Percentiles rank a stretch among this genome's conserved stretches.
phyloP scores from a whole-genome alignment of 108 stramenopile genomes.

The Conticribra guillardii region DNA sequence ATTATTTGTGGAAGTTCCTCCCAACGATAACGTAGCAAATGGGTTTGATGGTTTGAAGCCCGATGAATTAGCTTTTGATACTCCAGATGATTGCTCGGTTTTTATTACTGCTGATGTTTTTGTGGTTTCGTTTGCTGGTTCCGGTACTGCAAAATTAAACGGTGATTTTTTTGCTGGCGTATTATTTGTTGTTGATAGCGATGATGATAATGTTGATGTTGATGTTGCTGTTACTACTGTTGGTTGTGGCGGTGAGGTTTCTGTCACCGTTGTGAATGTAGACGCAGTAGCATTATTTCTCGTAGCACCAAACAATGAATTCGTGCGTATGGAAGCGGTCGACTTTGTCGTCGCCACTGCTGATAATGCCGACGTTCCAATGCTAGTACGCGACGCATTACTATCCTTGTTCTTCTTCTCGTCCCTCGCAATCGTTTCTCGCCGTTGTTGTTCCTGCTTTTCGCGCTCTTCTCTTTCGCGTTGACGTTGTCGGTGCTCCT shows the following conservation, averaged over 20 bases:
- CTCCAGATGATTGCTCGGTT: too few species aligned
- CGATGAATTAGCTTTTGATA: neutral
- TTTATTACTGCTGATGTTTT: too few species aligned
- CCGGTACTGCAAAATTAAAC: slow-evolving; percentile 4
- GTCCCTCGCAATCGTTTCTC: neutral
- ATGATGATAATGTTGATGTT: neutral
- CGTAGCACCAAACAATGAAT: too few species aligned
- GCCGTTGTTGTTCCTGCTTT: neutral
- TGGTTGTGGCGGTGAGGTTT: neutral
- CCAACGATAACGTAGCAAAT: slow-evolving; percentile 1
- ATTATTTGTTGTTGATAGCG: neutral
- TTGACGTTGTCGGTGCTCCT: slow-evolving; percentile 5
- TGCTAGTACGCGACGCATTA: neutral
- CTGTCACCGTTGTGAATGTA: too few species aligned
- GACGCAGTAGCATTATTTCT: too few species aligned
- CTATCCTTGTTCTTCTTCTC: neutral
- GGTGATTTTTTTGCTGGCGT: neutral
- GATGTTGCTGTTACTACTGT: neutral
- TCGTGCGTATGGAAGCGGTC: too few species aligned
- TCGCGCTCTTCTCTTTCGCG: neutral
- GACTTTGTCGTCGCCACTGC: too few species aligned
- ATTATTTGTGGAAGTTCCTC: neutral
- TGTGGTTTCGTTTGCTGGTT: neutral
- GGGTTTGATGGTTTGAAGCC: neutral
- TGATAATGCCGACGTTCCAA: too few species aligned